These are phyloP conservation scores for Aspergillus pseudoglaucus DNA, from an alignment of 2,329 filamentous ascomycete species.

Conservation along the genomic window DNA sequence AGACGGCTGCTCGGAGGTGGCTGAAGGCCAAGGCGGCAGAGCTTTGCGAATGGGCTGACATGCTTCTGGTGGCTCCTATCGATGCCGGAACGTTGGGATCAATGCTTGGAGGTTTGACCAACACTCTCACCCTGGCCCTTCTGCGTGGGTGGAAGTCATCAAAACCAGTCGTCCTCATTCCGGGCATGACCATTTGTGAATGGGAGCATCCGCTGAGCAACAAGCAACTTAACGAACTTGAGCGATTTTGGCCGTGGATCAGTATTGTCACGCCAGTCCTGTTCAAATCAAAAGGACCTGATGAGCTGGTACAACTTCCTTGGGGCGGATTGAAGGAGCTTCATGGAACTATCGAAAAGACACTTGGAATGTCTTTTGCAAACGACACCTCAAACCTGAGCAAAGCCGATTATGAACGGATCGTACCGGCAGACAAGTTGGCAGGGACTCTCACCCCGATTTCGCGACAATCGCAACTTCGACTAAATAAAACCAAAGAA, in stretches of 20 bases:
- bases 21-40: constrained; percentile 46
- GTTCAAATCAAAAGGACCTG: constrained; percentile 65
- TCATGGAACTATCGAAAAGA: constrained; percentile 24
- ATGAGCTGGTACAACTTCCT: constrained; percentile 43
- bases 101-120: constrained; percentile 79
- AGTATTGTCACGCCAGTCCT: constrained; percentile 72
- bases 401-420: constrained; percentile 7
- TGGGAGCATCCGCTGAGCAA: constrained; percentile 88
- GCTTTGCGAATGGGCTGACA: constrained; percentile 78
- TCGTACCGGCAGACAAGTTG: constrained; percentile 39
- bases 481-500: constrained; percentile 12
- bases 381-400: constrained; percentile 5
- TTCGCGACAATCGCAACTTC: constrained; percentile 16
- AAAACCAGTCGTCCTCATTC: constrained; percentile 77
- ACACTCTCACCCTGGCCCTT: constrained; percentile 72
- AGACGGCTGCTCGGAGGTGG: constrained; percentile 33
- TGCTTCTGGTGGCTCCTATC: constrained; percentile 76
- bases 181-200: constrained; percentile 82
- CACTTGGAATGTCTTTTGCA: constrained; percentile 9
- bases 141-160: constrained; percentile 79
- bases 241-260: constrained; percentile 81
- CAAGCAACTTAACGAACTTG: constrained; percentile 77
- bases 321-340: constrained; percentile 43
- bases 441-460: constrained; percentile 31
- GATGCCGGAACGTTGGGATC: constrained; percentile 78